These are phyloP conservation scores for Phytomonas serpens DNA, from an alignment of 208 protist species.

Conservation along the genomic window DNA sequence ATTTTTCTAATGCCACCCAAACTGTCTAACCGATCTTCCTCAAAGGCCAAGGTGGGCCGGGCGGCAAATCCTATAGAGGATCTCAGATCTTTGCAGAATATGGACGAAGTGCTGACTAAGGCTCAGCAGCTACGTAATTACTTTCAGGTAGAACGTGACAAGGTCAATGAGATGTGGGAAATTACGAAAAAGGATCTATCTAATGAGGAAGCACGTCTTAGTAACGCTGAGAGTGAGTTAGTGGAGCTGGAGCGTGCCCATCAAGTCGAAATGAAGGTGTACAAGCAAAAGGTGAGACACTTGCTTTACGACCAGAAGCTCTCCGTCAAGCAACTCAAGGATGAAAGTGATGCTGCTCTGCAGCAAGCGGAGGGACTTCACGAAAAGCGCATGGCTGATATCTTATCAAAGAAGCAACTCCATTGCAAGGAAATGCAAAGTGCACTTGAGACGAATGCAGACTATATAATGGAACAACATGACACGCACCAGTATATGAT, in stretches of 20 bases:
- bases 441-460: conserved; percentile 68
- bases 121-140: conserved; percentile 93
- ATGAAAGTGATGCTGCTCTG: conserved; percentile 83
- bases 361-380: conserved; percentile 79
- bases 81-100: conserved; percentile 20
- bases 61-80: conserved; percentile 28
- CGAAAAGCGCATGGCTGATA: conserved; percentile 59
- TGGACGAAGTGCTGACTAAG: conserved; percentile 74
- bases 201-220: conserved; percentile 50
- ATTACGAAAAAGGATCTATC: conserved; percentile 91
- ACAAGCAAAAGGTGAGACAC: conserved; percentile 97
- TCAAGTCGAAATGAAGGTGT: conserved; percentile 95
- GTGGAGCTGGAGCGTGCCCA: conserved; percentile 93
- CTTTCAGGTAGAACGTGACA: conserved; percentile 95
- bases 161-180: conserved; percentile 91
- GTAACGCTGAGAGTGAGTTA: conserved; percentile 89
- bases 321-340: conserved; percentile 84
- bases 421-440: conserved; percentile 45
- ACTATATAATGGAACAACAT: conserved; percentile 73
- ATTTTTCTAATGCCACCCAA: conserved; percentile 30
- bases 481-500: conserved; percentile 87
- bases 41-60: conserved; percentile 23
- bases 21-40: conserved; percentile 8
- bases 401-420: conserved; percentile 51
- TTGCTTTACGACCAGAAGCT: conserved; percentile 93